phyloP scores from a whole-genome alignment of 2,329 filamentous ascomycete genomes.

The Sclerotinia nivalis region DNA sequence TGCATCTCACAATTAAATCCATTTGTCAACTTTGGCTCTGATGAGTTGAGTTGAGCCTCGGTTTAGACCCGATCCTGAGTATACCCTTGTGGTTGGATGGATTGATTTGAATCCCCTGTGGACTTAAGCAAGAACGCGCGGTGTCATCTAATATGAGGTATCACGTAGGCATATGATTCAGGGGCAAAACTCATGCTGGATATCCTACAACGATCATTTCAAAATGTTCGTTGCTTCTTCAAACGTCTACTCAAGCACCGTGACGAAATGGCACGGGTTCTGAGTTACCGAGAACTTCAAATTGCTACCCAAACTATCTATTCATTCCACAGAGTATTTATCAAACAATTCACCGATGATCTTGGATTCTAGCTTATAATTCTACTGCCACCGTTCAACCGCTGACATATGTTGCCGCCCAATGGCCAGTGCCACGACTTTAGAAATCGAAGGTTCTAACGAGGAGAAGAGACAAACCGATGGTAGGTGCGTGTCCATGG shows the following conservation, averaged over 20 bases:
- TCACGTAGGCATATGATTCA: constrained; percentile 10
- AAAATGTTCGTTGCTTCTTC: constrained; percentile 12
- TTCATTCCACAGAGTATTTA: not conserved
- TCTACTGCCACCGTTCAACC: not conserved
- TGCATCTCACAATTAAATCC: not conserved
- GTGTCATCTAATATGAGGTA: constrained; percentile 24
- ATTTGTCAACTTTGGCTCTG: not conserved
- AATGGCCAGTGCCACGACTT: not conserved
- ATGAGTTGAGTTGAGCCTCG: not conserved
- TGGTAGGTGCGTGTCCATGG: constrained; percentile 14
- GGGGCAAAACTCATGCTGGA: constrained; percentile 12
- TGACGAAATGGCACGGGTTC: constrained; percentile 10
- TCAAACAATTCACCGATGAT: not conserved
- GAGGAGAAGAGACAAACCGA: constrained; percentile 13
- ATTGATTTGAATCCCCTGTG: not conserved
- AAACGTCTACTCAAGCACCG: not conserved
- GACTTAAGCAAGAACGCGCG: constrained; percentile 15
- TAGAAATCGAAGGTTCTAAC: not conserved
- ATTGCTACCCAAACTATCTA: constrained; percentile 12
- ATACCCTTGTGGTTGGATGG: constrained; percentile 2
- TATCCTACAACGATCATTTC: not conserved
- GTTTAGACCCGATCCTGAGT: constrained; percentile 1
- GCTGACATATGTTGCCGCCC: constrained; percentile 7
- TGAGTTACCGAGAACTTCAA: not conserved
- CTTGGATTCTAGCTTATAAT: not conserved